phyloP scores from a whole-genome alignment of 805 yeast genomes.

The Candida adriatica region DNA sequence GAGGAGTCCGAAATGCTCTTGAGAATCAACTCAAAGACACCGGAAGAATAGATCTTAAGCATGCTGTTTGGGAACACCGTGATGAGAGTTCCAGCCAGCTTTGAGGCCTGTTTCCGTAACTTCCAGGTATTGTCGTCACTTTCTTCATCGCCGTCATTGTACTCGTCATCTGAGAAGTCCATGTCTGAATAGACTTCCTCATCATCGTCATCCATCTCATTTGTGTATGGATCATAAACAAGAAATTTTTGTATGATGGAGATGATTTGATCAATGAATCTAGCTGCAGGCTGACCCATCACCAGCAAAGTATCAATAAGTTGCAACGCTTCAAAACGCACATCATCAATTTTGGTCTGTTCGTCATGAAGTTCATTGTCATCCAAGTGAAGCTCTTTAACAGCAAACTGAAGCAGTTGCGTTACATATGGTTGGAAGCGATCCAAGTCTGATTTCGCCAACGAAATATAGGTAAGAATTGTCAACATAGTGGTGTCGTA shows the following conservation, averaged over 20 bases:
- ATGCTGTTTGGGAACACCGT: slow-evolving; percentile 31
- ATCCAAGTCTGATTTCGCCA: slow-evolving; percentile 24
- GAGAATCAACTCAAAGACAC: slow-evolving; percentile 28
- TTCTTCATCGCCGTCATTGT: slow-evolving; percentile 31
- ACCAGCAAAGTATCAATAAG: slow-evolving; percentile 35
- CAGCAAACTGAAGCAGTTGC: slow-evolving; percentile 18
- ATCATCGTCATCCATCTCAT: slow-evolving; percentile 27
- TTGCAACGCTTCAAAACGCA: slow-evolving; percentile 43
- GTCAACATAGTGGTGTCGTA: slow-evolving; percentile 18
- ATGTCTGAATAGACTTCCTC: slow-evolving; percentile 36
- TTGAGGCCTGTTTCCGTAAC: slow-evolving; percentile 46
- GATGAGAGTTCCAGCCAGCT: slow-evolving; percentile 34
- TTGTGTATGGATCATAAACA: slow-evolving; percentile 41
- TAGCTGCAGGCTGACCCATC: slow-evolving; percentile 28
- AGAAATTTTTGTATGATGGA: slow-evolving; percentile 27
- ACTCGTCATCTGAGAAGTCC: slow-evolving; percentile 37
- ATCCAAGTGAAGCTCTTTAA: slow-evolving; percentile 22
- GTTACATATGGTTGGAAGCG: slow-evolving; percentile 18
- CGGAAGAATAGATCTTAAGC: slow-evolving; percentile 26
- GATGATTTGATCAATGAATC: slow-evolving; percentile 24
- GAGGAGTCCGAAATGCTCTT: slow-evolving; percentile 35
- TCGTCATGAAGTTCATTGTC: slow-evolving; percentile 31
- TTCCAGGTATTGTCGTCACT: slow-evolving; percentile 56
- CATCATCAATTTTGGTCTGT: slow-evolving; percentile 35
- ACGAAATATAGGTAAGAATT: slow-evolving; percentile 17